Conservation (phyloP, 2,329 filamentous ascomycete species). For the Trichoderma pleuroti region DNA sequence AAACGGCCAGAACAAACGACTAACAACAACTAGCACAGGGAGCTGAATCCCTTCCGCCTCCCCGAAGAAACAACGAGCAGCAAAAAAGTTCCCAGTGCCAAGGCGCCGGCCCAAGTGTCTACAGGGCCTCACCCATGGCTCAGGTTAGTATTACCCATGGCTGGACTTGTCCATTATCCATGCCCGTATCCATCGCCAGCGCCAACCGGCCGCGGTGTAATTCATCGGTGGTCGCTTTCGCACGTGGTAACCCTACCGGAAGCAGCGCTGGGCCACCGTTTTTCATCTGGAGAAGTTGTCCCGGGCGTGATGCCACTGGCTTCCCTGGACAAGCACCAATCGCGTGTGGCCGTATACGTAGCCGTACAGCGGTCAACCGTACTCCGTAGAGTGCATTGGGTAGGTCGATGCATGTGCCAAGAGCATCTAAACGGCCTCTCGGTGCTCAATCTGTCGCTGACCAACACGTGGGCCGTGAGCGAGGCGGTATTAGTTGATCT, state of each 20-base stretch:
- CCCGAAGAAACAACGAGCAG: not conserved
- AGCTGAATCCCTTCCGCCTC: not conserved
- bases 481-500: not conserved
- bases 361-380: not conserved
- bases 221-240: not conserved
- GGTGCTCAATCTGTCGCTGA: not conserved
- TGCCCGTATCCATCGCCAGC: not conserved
- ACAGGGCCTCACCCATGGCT: not conserved
- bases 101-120: not conserved
- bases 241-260: not conserved
- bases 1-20: not conserved
- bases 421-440: not conserved
- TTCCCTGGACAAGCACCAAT: not conserved
- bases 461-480: not conserved
- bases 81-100: not conserved
- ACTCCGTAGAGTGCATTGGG: not conserved
- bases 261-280: not conserved
- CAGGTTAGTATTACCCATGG: too few species aligned
- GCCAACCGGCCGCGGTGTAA: not conserved
- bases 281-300: not conserved
- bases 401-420: not conserved
- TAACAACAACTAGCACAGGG: not conserved
- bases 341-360: not conserved
- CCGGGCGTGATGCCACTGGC: not conserved
- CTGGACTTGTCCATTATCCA: not conserved